Percentiles rank a stretch among this genome's conserved stretches.
phyloP scores from a whole-genome alignment of 2,329 filamentous ascomycete species.

The Fusarium multiceps region DNA sequence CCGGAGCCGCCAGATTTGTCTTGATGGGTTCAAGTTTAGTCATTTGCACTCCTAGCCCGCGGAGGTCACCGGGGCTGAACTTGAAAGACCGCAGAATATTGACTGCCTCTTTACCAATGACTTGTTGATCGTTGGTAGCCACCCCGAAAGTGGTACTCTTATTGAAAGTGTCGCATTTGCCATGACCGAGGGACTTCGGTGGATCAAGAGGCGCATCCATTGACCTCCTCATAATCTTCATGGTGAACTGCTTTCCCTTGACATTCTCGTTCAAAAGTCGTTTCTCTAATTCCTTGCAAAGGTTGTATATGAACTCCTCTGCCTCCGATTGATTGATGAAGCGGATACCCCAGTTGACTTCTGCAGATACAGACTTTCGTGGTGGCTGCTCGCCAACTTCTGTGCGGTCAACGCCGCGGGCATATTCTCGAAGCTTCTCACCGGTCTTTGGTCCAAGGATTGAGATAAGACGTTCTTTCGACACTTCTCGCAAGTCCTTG shows the following conservation, averaged over 20 bases:
- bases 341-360: conserved; percentile 98
- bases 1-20: conserved; percentile 61
- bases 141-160: conserved; percentile 87
- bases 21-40: conserved; percentile 89
- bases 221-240: conserved; percentile 94
- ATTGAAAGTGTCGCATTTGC: conserved; percentile 93
- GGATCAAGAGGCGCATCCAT: conserved; percentile 90
- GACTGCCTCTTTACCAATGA: conserved; percentile 84
- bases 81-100: conserved; percentile 83
- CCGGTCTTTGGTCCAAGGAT: conserved; percentile 91
- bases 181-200: conserved; percentile 92
- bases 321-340: conserved; percentile 94
- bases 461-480: conserved; percentile 79
- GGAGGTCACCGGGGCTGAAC: conserved; percentile 90
- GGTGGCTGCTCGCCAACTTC: conserved; percentile 88
- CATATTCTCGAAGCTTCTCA: conserved; percentile 89
- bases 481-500: conserved; percentile 81
- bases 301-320: conserved; percentile 87
- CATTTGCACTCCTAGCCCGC: conserved; percentile 92
- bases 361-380: conserved; percentile 94
- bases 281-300: conserved; percentile 86
- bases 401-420: conserved; percentile 84
- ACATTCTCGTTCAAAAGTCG: conserved; percentile 85
- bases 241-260: conserved; percentile 86
- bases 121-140: conserved; percentile 78